Evolutionary conservation across 306 rosid species (phyloP).

Genomic region (Sesbania bispinosa): DNA sequence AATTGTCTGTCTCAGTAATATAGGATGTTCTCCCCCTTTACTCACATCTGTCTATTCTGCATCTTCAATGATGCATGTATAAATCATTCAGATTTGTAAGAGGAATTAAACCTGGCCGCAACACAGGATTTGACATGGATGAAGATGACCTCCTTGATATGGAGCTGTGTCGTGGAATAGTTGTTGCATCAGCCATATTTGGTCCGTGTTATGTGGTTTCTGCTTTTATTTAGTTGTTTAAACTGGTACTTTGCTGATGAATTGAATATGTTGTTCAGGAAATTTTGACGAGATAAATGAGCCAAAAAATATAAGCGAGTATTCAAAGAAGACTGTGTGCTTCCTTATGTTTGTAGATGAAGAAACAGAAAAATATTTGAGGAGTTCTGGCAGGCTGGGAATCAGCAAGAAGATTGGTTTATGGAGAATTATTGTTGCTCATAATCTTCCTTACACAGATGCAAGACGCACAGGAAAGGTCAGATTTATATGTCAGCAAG

Average conservation of each 20-base stretch:
- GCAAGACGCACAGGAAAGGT: conserved; percentile 93
- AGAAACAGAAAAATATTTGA: conserved; percentile 66
- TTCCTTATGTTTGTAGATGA: conserved; percentile 90
- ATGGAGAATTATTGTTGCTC: conserved; percentile 80
- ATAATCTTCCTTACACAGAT: conserved; percentile 71
- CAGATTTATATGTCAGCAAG: conserved; percentile 24
- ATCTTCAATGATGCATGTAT: conserved; percentile 30
- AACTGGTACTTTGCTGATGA: conserved; percentile 26
- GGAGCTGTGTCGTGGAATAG: conserved; percentile 86
- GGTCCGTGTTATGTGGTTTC: conserved; percentile 43
- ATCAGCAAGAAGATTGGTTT: conserved; percentile 66
- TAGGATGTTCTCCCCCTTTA: background rate
- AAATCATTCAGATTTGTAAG: conserved; percentile 61
- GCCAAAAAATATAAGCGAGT: conserved; percentile 64
- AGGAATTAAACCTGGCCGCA: conserved; percentile 78
- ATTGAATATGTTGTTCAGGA: conserved; percentile 47
- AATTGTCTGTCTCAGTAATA: background rate
- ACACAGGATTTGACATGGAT: conserved; percentile 83
- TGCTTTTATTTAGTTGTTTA: conserved; percentile 9
- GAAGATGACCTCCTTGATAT: conserved; percentile 66
- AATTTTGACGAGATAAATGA: conserved; percentile 87
- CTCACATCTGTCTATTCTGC: conserved; percentile 22
- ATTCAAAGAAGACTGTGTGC: conserved; percentile 79
- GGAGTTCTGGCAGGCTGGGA: conserved; percentile 50
- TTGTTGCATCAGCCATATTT: conserved; percentile 91